Evolutionary conservation across 345 rosid genomes (phyloP), one percentile per base, ranked within the genome.

Genomic region (Litchi chinensis): DNA sequence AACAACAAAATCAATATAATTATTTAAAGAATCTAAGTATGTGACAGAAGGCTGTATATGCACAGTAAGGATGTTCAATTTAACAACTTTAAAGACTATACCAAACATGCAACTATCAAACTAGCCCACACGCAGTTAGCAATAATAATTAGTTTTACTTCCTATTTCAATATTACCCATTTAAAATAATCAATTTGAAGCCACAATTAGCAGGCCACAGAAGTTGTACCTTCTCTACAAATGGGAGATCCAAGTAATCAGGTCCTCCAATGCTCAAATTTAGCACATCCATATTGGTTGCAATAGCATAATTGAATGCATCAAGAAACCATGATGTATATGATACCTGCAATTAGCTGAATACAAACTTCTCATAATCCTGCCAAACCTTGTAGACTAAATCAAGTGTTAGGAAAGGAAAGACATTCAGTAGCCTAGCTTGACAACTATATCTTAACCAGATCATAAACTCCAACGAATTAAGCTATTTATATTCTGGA

Each of bases 321-420:
- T 95, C 99, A 83, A 94, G 99, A 83, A 95, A 93, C 99, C 99
- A 95, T 64, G 99, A 95, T n/a, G 98, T 92, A 83, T 94, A 95
- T 59, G 99, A 95, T 88, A 95, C 97, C 99, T 95, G 97, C 97
- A 95, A 83, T 83, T 85, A 88, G 97, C 99, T 95, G 95, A 91
- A 91, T 79, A 88, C 82, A 82, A 85, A 89, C 79, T 89, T 91
- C 84, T 95, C 94, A 92, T 87, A 91, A 88, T 86, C 88, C 83
- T 73, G 86, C 76, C 81, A 86, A 83, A 84, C 43, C 73, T 54
- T 22, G 77, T 64, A 39, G 75, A 76, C 71, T 54, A 50, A 69
- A 75, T 56, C 67, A 79, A 65, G 39, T 68, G 65, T 26, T 44
- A 3, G 37, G 37, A 60, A 59, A 24, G 64, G 40, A 50, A 40